Evolutionary conservation across 2,329 filamentous ascomycete genomes (phyloP).

Genomic region (Didymella lethalis): DNA sequence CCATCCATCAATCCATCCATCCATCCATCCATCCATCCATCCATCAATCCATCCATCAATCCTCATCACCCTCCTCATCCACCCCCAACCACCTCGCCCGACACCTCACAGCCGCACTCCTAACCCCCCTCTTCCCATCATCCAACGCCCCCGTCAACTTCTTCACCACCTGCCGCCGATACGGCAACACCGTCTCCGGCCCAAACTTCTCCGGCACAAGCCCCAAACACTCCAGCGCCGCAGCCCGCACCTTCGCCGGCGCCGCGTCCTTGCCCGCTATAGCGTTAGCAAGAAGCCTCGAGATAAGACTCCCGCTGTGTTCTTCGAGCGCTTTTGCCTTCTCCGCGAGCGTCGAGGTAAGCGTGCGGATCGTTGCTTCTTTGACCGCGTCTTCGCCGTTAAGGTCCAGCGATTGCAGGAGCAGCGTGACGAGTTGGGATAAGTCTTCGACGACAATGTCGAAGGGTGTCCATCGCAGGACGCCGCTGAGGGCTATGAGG

Average conservation of each 20-base stretch:
- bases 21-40: slow-evolving; percentile 26
- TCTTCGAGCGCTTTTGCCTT: slow-evolving; percentile 62
- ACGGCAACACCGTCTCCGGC: slow-evolving; percentile 62
- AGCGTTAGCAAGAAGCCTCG: slow-evolving; percentile 61
- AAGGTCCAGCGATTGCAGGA: slow-evolving; percentile 70
- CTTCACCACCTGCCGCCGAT: slow-evolving; percentile 65
- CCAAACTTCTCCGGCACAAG: slow-evolving; percentile 59
- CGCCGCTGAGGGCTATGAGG: slow-evolving; percentile 68
- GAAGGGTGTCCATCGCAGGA: slow-evolving; percentile 67
- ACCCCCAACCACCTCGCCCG: slow-evolving; percentile 67
- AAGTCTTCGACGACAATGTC: slow-evolving; percentile 67
- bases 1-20: too few species aligned
- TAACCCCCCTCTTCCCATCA: slow-evolving; percentile 68
- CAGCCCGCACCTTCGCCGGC: slow-evolving; percentile 55
- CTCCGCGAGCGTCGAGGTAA: slow-evolving; percentile 66
- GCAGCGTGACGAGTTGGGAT: slow-evolving; percentile 63
- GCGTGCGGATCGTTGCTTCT: slow-evolving; percentile 65
- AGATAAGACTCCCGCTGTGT: slow-evolving; percentile 65
- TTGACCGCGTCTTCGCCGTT: slow-evolving; percentile 62
- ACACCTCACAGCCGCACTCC: slow-evolving; percentile 69
- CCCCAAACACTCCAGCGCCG: slow-evolving; percentile 58
- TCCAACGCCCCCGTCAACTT: slow-evolving; percentile 64
- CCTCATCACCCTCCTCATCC: slow-evolving; percentile 66
- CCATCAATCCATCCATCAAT: slow-evolving; percentile 12
- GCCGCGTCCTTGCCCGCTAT: slow-evolving; percentile 28